phyloP scores from a whole-genome alignment of 345 rosid genomes.

The Aquilaria yunnanensis region DNA sequence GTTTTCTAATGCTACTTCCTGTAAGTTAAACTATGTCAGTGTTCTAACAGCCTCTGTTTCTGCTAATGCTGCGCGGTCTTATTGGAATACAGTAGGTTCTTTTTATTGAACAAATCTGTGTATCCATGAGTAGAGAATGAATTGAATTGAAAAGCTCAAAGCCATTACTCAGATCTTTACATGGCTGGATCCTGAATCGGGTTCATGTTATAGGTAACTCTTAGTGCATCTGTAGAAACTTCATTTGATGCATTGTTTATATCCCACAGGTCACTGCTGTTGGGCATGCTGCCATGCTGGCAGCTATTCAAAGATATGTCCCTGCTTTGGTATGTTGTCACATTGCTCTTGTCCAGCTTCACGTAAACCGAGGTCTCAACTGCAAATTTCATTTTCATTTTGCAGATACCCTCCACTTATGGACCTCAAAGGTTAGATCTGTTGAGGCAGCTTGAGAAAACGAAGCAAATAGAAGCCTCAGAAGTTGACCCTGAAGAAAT shows the following conservation, averaged over 20 bases:
- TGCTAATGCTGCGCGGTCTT: neutral
- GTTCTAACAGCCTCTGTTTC: neutral
- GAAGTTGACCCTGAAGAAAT: constrained; percentile 52
- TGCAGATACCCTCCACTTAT: constrained; percentile 90
- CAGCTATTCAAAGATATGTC: constrained; percentile 89
- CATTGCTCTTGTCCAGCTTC: constrained; percentile 2
- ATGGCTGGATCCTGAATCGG: too few relatives aligned
- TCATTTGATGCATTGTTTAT: neutral
- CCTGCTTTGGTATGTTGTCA: constrained; percentile 63
- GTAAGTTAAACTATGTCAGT: constrained; percentile 38
- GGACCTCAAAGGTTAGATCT: constrained; percentile 91
- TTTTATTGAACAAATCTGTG: too few relatives aligned
- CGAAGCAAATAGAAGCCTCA: constrained; percentile 56
- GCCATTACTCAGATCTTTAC: too few relatives aligned
- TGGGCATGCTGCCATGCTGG: constrained; percentile 96
- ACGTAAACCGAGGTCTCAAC: neutral
- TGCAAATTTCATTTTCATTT: constrained; percentile 9
- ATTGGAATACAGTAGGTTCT: neutral
- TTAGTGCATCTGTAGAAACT: neutral
- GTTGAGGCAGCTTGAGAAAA: constrained; percentile 84
- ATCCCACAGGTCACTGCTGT: constrained; percentile 83
- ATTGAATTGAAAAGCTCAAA: too few relatives aligned
- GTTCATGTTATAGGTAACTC: too few relatives aligned
- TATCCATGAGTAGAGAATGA: too few relatives aligned
- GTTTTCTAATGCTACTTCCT: constrained; percentile 94